Evolutionary conservation across 176 grass and related monocot species (phyloP), one percentile per base, ranked within the genome.

Genomic region (Carex cristatella): DNA sequence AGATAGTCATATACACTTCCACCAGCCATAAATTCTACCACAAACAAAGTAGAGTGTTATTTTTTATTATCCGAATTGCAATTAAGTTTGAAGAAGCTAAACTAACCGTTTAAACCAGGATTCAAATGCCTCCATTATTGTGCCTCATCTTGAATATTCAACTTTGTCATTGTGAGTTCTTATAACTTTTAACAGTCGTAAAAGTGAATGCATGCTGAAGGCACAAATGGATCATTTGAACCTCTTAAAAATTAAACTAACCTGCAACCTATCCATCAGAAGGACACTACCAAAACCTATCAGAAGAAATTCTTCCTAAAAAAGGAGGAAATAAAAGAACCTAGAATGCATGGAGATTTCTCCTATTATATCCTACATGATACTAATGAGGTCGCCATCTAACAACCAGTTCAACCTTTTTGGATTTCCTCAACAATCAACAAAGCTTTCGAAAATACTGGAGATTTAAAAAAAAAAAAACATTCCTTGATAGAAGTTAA

Each of bases 1-100:
- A 99, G 93, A 84, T 89, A 99, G 82, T 99, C 96, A 85, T 99
- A 94, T 40, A 99, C 90, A 77, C 96, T 99, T 58, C 96, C 96
- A 51, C 96, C 87, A 4, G 90, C 90, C 96, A 99, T 99, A 88
- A 89, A 99, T 84, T 95, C 96, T 99, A 82, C 51, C 84, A 69
- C 1, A 72, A 37, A 63, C 23, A n/a, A 69, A 53, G 89, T 79
- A 44, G n/a, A 75, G 72, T 44, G 60, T 78, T 78, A 78, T 55
- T 12, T 56, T 19, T 57, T 78, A 32, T 56, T 78, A 57, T 72
- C 27, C 10, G 7, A 57, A 56, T 78, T 33, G 11, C 28, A 57
- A 78, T 78, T 56, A 57, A 27, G 23, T 56, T 57, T 32, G 2
- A 78, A 78, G 27, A 57, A 55, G 28, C 33, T 31, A 15, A 56